Evolutionary conservation across 1,284 basidiomycete genomes (phyloP).

Genomic region (Fistulina hepatica): DNA sequence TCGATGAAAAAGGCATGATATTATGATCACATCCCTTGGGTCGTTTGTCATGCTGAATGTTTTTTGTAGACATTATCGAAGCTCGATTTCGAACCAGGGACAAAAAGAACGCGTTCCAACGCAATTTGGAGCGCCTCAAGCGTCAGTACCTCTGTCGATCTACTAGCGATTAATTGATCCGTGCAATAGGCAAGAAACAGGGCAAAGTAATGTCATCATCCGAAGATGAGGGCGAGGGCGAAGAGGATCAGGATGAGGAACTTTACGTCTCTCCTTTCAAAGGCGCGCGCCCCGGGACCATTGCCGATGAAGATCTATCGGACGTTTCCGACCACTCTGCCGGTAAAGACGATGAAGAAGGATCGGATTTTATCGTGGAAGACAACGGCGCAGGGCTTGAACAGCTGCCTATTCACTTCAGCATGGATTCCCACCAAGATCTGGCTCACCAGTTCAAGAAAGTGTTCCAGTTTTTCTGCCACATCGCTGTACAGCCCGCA

Average conservation of each 20-base stretch:
- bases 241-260: conserved; percentile 23
- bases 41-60: no score
- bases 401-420: conserved; percentile 63
- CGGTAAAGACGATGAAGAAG: conserved; percentile 24
- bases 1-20: no score
- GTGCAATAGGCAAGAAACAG: conserved; percentile 36
- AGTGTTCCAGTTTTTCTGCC: conserved; percentile 76
- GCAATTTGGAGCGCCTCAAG: conserved; percentile 54
- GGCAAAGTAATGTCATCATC: conserved; percentile 28
- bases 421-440: conserved; percentile 66
- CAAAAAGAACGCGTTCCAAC: conserved; percentile 49
- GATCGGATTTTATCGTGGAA: conserved; percentile 62
- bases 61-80: conserved; percentile 45
- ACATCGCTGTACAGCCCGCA: conserved; percentile 56
- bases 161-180: background rate
- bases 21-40: no score
- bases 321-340: conserved; percentile 8
- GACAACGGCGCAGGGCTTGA: conserved; percentile 42
- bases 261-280: conserved; percentile 28
- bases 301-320: conserved; percentile 9
- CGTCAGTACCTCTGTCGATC: conserved; percentile 23
- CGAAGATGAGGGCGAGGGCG: conserved; percentile 23
- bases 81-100: conserved; percentile 49
- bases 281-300: conserved; percentile 27
- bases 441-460: conserved; percentile 71